Evolutionary conservation across 495 filamentous ascomycete species (phyloP).

Genomic region (Halenospora varia): DNA sequence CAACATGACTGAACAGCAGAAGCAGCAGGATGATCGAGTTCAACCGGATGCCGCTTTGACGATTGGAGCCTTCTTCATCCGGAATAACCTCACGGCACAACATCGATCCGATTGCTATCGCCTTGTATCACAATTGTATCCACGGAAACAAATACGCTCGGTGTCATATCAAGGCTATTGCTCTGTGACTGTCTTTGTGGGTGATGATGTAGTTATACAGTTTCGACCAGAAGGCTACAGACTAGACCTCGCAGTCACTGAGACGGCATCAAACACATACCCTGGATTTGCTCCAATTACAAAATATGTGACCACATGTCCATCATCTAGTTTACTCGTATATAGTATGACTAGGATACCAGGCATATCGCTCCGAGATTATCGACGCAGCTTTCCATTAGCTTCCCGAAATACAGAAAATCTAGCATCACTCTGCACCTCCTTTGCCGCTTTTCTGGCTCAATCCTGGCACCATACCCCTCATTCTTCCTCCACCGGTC

Average conservation of each 20-base stretch:
- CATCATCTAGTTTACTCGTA: conserved; percentile 25
- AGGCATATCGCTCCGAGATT: conserved; percentile 35
- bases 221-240: conserved; percentile 41
- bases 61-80: conserved; percentile 19
- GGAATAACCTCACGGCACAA: conserved; percentile 11
- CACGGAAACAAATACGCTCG: conserved; percentile 18
- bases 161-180: conserved; percentile 46
- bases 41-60: not conserved
- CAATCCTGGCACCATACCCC: conserved; percentile 28
- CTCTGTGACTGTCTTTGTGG: conserved; percentile 44
- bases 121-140: conserved; percentile 12
- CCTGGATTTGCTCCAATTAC: conserved; percentile 35
- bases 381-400: conserved; percentile 18
- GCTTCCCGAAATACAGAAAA: conserved; percentile 3
- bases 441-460: conserved; percentile 40
- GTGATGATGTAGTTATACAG: conserved; percentile 39
- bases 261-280: conserved; percentile 36
- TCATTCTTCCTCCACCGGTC: not conserved
- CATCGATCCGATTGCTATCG: conserved; percentile 14
- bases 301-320: conserved; percentile 7
- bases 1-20: not conserved
- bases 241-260: conserved; percentile 37
- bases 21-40: not conserved
- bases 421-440: conserved; percentile 34
- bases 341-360: conserved; percentile 39